Base-by-base conservation (phyloP, 345 rosid genomes). In the Lenwebbia sp. region DNA sequence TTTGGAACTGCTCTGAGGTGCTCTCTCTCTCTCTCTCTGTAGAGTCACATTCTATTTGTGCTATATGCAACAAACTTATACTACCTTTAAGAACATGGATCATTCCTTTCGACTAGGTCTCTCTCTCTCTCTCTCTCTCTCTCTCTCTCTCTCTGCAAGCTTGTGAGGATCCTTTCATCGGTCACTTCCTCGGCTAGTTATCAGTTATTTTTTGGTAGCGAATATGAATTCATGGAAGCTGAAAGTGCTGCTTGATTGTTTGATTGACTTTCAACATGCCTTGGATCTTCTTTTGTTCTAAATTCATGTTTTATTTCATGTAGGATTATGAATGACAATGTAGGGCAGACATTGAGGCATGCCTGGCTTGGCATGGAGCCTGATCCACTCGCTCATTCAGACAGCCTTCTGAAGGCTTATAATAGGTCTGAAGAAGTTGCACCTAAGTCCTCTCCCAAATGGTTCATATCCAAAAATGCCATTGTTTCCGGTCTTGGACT, bases 301-400 rank as follows among this genome's bases (percentile, higher is more conserved):
- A 55, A 50, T 56, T 54, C 47, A 15, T 56, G 23, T 15, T 44
- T 55, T 75, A 22, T 87, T 85, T 33, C 3, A 23, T 89, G 84
- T 93, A 97, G 99, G 94, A 88, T 96, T 54, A 88, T 93, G 92
- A 96, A 95, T 85, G 95, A 87, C 47, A 94, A 93, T 87, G 83
- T 90, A 57, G 96, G 98, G 60, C 99, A 97, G 85, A 88, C 90
- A 78, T 90, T 96, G 47, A 94, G 97, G 91, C 93, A 91, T 83
- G 94, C 95, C 41, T 97, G 98, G 98, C 94, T 97, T 54, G 98
- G 98, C 62, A 92, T 94, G 83, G 97, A 96, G 90, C 94, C 94
- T 37, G 98, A 96, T 90, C 99, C 98, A 26, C 90, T 94, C 87
- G 92, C 90, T 83, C 93, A 94, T 26, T 96, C 99, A 14, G 96